Evolutionary conservation across 2,329 filamentous ascomycete genomes (phyloP).

Genomic region (Diaporthe velutina): DNA sequence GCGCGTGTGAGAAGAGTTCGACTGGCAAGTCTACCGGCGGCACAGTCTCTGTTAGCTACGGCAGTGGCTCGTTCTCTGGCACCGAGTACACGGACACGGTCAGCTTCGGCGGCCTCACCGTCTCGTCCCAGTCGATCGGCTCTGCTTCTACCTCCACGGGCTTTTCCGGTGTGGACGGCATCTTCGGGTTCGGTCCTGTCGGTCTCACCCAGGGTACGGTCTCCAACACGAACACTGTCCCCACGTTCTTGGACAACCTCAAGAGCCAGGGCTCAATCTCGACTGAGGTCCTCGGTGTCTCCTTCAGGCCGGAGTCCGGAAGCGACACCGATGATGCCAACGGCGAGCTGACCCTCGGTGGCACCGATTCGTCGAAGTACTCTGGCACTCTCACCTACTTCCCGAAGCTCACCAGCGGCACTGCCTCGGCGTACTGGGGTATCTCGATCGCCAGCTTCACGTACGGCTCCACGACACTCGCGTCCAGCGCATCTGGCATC

Average conservation of each 20-base stretch:
- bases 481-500: slow-evolving; percentile 41
- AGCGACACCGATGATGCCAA: slow-evolving; percentile 44
- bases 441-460: slow-evolving; percentile 44
- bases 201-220: slow-evolving; percentile 45
- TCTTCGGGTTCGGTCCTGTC: slow-evolving; percentile 44
- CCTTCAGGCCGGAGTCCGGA: slow-evolving; percentile 45
- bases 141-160: slow-evolving; percentile 19
- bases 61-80: slow-evolving; percentile 46
- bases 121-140: slow-evolving; percentile 33
- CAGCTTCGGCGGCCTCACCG: slow-evolving; percentile 48
- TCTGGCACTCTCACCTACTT: slow-evolving; percentile 42
- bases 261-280: slow-evolving; percentile 46
- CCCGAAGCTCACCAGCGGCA: slow-evolving; percentile 38
- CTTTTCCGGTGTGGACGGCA: slow-evolving; percentile 26
- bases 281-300: slow-evolving; percentile 47
- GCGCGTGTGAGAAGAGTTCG: slow-evolving; percentile 24
- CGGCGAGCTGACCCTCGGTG: slow-evolving; percentile 45
- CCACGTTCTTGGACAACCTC: slow-evolving; percentile 48
- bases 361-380: slow-evolving; percentile 42
- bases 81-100: slow-evolving; percentile 47
- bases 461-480: slow-evolving; percentile 42
- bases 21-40: slow-evolving; percentile 41
- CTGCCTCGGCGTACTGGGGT: slow-evolving; percentile 42
- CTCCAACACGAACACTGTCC: slow-evolving; percentile 44
- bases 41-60: slow-evolving; percentile 44